phyloP scores from a whole-genome alignment of 495 filamentous ascomycete genomes.

The Letharia lupina region DNA sequence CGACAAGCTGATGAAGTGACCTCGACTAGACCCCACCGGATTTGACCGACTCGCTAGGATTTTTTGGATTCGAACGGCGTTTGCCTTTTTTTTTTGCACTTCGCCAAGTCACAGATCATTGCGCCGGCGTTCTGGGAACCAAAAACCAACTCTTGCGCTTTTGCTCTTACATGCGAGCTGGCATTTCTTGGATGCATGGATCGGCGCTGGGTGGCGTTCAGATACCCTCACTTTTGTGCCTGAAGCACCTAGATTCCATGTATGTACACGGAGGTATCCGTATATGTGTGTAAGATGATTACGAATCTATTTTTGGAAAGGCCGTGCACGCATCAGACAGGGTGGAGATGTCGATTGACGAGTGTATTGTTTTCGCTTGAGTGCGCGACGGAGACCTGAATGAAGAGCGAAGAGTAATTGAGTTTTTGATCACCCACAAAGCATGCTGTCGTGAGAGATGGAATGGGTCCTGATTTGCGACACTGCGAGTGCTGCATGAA shows the following conservation, averaged over 20 bases:
- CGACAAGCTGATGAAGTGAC: slow-evolving; percentile 33
- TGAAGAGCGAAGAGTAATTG: neutral
- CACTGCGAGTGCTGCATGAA: neutral
- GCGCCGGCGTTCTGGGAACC: slow-evolving; percentile 4
- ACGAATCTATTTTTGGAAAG: neutral
- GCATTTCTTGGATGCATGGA: neutral
- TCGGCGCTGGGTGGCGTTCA: neutral
- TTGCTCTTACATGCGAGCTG: neutral
- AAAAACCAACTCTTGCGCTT: neutral
- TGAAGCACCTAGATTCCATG: neutral
- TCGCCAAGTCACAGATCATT: neutral
- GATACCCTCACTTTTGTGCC: slow-evolving; percentile 1
- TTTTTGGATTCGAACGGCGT: neutral
- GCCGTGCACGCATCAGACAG: neutral
- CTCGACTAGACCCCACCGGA: neutral
- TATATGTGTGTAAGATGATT: neutral
- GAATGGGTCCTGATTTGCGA: neutral
- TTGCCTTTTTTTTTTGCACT: neutral
- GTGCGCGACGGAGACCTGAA: neutral
- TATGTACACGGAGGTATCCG: neutral
- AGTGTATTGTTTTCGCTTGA: neutral
- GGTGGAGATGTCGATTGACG: neutral
- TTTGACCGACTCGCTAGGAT: neutral
- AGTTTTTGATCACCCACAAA: neutral
- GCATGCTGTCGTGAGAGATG: neutral